phyloP scores from a whole-genome alignment of 2,329 filamentous ascomycete genomes.

The Colletotrichum lini region DNA sequence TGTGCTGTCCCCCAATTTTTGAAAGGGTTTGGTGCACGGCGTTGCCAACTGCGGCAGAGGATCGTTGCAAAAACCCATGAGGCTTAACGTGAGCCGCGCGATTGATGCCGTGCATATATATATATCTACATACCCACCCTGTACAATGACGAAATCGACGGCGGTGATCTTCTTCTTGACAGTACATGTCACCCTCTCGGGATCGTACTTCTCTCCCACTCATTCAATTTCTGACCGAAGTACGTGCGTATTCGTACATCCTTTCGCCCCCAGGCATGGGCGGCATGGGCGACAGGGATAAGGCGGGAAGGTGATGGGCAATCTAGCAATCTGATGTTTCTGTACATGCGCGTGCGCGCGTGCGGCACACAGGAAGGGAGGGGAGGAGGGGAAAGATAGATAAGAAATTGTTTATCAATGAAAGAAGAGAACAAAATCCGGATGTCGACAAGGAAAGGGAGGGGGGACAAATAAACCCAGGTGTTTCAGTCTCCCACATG shows the following conservation, averaged over 20 bases:
- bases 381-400: not conserved
- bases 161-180: not conserved
- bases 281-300: not conserved
- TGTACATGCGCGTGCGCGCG: not conserved
- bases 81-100: not conserved
- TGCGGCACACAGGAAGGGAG: not conserved
- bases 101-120: not conserved
- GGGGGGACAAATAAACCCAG: not conserved
- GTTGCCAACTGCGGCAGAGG: not conserved
- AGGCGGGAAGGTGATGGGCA: not conserved
- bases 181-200: not conserved
- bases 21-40: not conserved
- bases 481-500: conserved; percentile 3
- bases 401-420: not conserved
- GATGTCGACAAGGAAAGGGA: not conserved
- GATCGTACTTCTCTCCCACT: too few relatives aligned
- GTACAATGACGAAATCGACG: not conserved
- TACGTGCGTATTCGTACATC: too few relatives aligned
- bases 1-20: not conserved
- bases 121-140: not conserved
- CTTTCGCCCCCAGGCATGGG: too few relatives aligned
- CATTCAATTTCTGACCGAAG: too few relatives aligned
- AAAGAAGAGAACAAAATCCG: not conserved
- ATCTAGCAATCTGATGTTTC: conserved; percentile 1
- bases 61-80: not conserved